Conservation (phyloP, 2,329 filamentous ascomycete genomes). For the Nannizziopsis barbatae region DNA sequence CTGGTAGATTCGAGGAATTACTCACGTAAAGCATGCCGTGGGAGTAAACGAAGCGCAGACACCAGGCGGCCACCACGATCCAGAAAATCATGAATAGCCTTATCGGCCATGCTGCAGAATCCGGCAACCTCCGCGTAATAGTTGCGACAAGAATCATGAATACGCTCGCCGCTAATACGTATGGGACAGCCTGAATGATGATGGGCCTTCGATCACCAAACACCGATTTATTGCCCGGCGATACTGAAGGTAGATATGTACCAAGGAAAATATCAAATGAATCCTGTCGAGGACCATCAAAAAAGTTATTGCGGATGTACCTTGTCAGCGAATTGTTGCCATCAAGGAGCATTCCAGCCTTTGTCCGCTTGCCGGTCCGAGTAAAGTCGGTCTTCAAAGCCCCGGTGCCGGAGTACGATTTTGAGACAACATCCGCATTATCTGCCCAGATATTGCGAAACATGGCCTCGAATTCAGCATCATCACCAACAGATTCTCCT, state of each 20-base stretch:
- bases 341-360: conserved; percentile 73
- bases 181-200: conserved; percentile 86
- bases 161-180: conserved; percentile 71
- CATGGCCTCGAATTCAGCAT: conserved; percentile 70
- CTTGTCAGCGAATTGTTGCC: conserved; percentile 76
- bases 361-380: conserved; percentile 80
- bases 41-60: conserved; percentile 61
- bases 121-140: conserved; percentile 60
- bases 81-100: conserved; percentile 74
- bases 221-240: conserved; percentile 57
- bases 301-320: conserved; percentile 89
- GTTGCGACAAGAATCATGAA: conserved; percentile 70
- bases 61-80: conserved; percentile 58
- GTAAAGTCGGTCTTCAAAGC: conserved; percentile 98
- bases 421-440: conserved; percentile 91
- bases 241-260: conserved; percentile 63
- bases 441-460: conserved; percentile 99
- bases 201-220: conserved; percentile 79
- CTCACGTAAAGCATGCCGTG: conserved; percentile 93
- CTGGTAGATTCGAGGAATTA: conserved; percentile 19
- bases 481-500: conserved; percentile 68
- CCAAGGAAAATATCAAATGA: conserved; percentile 91
- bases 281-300: conserved; percentile 87
- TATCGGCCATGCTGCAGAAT: conserved; percentile 67
- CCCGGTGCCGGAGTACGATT: conserved; percentile 86